Conservation (phyloP, 129 eudicot genomes). For the Dittrichia graveolens region DNA sequence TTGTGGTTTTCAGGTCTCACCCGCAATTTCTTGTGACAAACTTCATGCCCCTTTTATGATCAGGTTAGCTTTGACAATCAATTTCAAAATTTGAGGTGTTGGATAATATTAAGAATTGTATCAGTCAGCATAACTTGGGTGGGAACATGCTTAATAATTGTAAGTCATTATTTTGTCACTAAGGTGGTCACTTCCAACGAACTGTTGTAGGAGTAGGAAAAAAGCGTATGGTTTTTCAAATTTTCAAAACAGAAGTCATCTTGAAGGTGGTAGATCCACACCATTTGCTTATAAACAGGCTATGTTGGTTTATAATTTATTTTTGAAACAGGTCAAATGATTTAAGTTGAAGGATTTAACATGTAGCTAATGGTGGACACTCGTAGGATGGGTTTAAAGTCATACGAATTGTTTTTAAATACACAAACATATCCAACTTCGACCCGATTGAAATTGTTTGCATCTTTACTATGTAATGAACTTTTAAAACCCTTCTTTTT, state of each 20-base stretch:
- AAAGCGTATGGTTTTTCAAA: background rate
- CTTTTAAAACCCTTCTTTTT: too few species aligned
- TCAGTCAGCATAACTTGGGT: background rate
- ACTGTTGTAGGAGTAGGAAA: background rate
- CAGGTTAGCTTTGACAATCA: slow-evolving; percentile 9
- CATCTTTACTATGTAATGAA: too few species aligned
- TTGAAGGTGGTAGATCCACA: background rate
- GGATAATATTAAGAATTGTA: background rate
- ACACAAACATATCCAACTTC: too few species aligned
- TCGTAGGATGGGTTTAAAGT: too few species aligned
- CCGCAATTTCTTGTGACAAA: background rate
- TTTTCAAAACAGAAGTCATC: background rate
- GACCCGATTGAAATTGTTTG: too few species aligned
- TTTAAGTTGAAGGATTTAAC: background rate
- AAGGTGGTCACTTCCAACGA: background rate
- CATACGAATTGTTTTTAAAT: too few species aligned
- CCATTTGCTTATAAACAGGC: background rate
- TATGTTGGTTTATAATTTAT: background rate
- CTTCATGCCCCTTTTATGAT: background rate
- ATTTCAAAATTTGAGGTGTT: background rate
- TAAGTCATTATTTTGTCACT: background rate
- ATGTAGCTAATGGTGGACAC: too few species aligned
- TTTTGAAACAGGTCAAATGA: background rate
- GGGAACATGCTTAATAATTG: background rate
- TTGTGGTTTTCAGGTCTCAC: slow-evolving; percentile 2